Base-by-base conservation (phyloP, 148 eudicot species). In the Persicaria tinctoria region DNA sequence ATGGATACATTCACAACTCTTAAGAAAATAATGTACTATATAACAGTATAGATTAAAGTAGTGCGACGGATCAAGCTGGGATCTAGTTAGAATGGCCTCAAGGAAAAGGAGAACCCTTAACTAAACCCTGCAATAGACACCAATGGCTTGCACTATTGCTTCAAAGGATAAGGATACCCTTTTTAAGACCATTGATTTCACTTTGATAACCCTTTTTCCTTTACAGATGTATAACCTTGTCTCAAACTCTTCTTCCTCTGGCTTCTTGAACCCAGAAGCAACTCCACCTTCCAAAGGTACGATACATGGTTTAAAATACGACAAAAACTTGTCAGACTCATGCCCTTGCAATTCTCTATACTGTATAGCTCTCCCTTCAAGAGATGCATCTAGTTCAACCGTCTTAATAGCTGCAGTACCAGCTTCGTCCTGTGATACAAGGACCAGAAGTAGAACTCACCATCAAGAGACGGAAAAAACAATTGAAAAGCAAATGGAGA, bases 351-450 rank as follows among this genome's bases (percentile, higher is more conserved):
- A 80, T 83, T 96, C 99, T 78, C 99, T 90, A 78, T 96, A 85
- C 81, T 96, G 99, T 71, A 92, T 88, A 46, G 99, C 99, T 72
- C 86, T 92, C 20, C 99, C 99, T 20, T 97, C 97, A 80, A 96
- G 96, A 79, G 84, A 74, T 46, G 89, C 94, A 86, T 96, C 99
- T 72, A 96, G 90, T 79, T 96, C 99, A 50, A 96, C 94, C 75
- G 99, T 85, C 86, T 96, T 96, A 59, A 96, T 89, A 20, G 99
- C 99, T 81, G 97, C 97, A 53, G 99, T 83, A 79, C 99, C 99
- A 62, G 97, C 89, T 84, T 96, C 99, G 85, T 96, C 99, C 99
- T 96, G 78, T 72, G 44, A 23, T 50, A 47, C 13, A 47, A 9
- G 44, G 13, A 47, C 54, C n/a, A 48, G 7, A 47, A 48, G 47